Evolutionary conservation across 1,284 basidiomycete genomes (phyloP).

Genomic region (Grifola frondosa): DNA sequence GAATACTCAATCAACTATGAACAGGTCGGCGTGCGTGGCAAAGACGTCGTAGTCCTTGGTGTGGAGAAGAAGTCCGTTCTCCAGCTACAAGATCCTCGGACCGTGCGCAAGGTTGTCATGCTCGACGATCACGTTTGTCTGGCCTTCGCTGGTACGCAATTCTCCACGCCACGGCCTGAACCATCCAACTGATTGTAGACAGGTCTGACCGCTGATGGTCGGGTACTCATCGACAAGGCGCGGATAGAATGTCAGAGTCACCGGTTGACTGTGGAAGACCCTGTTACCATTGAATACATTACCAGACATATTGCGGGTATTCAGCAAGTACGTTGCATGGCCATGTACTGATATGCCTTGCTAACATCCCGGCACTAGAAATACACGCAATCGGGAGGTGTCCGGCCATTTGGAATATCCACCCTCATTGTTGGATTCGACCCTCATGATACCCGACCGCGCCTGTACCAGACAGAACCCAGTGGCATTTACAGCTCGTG

Average conservation of each 20-base stretch:
- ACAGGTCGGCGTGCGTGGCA: slow-evolving; percentile 94
- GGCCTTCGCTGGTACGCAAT: slow-evolving; percentile 87
- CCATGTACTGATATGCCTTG: neutral
- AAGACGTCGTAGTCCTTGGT: slow-evolving; percentile 93
- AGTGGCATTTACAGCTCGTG: slow-evolving; percentile 98
- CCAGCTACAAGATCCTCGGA: slow-evolving; percentile 97
- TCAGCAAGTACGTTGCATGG: slow-evolving; percentile 72
- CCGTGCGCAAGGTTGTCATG: slow-evolving; percentile 98
- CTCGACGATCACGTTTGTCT: slow-evolving; percentile 97
- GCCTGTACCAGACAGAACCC: slow-evolving; percentile 96
- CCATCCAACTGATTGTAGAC: slow-evolving; percentile 12
- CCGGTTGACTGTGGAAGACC: slow-evolving; percentile 96
- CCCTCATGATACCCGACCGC: slow-evolving; percentile 85
- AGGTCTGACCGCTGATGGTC: slow-evolving; percentile 97
- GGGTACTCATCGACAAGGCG: slow-evolving; percentile 97
- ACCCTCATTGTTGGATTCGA: slow-evolving; percentile 98
- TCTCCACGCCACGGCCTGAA: slow-evolving; percentile 3
- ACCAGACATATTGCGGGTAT: slow-evolving; percentile 97
- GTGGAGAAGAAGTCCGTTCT: slow-evolving; percentile 99
- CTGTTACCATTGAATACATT: slow-evolving; percentile 98
- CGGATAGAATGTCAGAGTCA: slow-evolving; percentile 98
- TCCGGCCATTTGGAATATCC: slow-evolving; percentile 97
- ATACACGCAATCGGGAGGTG: slow-evolving; percentile 99
- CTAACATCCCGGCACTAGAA: slow-evolving; percentile 45
- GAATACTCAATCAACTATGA: neutral